These are phyloP conservation scores for Ganoderma meredithae DNA, from an alignment of 1,284 basidiomycete genomes.

Conservation along the genomic window DNA sequence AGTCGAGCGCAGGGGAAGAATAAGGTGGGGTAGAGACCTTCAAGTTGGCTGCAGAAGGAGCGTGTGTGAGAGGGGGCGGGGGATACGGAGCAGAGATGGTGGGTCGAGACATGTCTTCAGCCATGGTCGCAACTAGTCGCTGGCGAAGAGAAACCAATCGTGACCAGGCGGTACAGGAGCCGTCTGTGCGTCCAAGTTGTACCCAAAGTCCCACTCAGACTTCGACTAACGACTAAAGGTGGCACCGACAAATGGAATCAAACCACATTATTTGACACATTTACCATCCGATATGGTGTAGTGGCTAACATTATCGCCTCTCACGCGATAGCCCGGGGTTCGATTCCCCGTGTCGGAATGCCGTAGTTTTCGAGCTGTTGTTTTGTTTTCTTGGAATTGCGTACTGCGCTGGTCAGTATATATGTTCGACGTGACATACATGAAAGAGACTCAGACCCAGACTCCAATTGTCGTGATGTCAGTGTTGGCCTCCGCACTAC, in stretches of 20 bases:
- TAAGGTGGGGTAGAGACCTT: conserved; percentile 1
- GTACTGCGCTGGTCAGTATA: too few relatives aligned
- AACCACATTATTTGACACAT: too few relatives aligned
- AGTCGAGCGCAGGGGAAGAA: background rate
- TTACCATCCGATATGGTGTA: conserved; percentile 32
- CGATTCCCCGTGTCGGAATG: conserved; percentile 31
- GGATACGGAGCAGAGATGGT: conserved; percentile 11
- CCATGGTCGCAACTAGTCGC: background rate
- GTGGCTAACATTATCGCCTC: conserved; percentile 32
- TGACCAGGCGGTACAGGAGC: background rate
- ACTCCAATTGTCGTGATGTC: background rate
- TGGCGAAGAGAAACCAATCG: background rate
- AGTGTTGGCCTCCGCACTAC: too few relatives aligned
- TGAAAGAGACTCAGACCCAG: too few relatives aligned
- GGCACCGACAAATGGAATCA: too few relatives aligned
- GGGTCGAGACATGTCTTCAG: conserved; percentile 14
- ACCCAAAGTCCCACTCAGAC: too few relatives aligned
- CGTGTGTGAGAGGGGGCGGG: conserved; percentile 1
- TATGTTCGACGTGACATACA: too few relatives aligned
- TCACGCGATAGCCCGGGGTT: conserved; percentile 32
- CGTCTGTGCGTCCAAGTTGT: background rate
- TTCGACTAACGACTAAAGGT: too few relatives aligned
- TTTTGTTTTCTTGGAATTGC: too few relatives aligned
- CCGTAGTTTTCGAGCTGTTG: too few relatives aligned
- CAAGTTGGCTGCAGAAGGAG: conserved; percentile 11